A percentile compares a stretch with the other conserved stretches of the same genome.
Evolutionary conservation across 805 yeast genomes (phyloP).

Genomic region (Saturnispora zaruensis): DNA sequence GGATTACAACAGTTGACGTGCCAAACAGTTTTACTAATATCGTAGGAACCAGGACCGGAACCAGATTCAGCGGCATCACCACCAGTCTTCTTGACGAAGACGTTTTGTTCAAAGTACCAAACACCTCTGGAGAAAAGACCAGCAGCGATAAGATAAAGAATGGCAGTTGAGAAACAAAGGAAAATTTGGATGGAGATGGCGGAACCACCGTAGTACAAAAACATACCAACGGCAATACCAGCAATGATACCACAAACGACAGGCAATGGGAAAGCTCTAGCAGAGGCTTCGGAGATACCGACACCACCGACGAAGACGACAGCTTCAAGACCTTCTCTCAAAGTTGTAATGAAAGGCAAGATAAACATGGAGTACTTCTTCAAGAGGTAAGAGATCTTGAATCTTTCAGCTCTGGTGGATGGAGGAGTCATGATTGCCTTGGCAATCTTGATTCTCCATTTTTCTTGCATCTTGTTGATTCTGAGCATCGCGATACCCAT

Average conservation of each 20-base stretch:
- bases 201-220: conserved; percentile 74
- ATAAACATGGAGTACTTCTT: conserved; percentile 78
- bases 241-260: conserved; percentile 74
- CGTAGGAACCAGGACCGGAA: conserved; percentile 86
- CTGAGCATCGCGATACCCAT: conserved; percentile 95
- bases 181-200: conserved; percentile 71
- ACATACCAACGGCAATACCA: conserved; percentile 58
- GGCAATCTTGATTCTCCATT: conserved; percentile 92
- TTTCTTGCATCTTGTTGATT: conserved; percentile 86
- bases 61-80: conserved; percentile 91
- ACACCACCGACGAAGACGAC: conserved; percentile 93
- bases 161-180: conserved; percentile 73
- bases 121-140: conserved; percentile 86
- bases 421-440: conserved; percentile 60
- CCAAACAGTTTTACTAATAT: conserved; percentile 70
- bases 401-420: conserved; percentile 36
- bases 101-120: conserved; percentile 73
- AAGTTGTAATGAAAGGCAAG: conserved; percentile 75
- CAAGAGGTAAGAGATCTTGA: conserved; percentile 42
- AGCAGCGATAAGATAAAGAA: conserved; percentile 77
- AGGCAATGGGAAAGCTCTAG: conserved; percentile 71
- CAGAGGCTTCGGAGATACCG: conserved; percentile 40
- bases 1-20: conserved; percentile 96
- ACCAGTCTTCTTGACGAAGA: conserved; percentile 57
- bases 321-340: conserved; percentile 93